These are phyloP conservation scores for Huntiella omanensis DNA, from an alignment of 2,329 filamentous ascomycete genomes.

Conservation along the genomic window DNA sequence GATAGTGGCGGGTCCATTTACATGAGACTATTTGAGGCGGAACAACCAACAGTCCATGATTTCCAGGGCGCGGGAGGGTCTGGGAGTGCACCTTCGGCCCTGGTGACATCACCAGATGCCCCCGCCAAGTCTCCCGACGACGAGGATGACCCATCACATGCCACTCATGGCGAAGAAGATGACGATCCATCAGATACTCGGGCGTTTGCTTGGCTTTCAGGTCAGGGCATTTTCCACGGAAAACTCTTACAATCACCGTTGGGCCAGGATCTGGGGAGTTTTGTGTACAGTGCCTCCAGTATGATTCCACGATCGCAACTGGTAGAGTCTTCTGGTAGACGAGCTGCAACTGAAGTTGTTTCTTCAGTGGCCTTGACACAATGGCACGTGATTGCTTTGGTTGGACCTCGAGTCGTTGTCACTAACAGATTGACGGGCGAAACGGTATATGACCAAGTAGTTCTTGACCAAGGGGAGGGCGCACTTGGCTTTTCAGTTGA, in stretches of 20 bases:
- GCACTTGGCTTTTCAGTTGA: slow-evolving; percentile 76
- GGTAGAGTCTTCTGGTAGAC: slow-evolving; percentile 46
- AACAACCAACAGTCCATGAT: slow-evolving; percentile 62
- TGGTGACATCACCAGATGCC: slow-evolving; percentile 61
- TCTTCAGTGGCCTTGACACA: slow-evolving; percentile 72
- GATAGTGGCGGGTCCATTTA: slow-evolving; percentile 78
- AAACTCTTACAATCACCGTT: slow-evolving; percentile 45
- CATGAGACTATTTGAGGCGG: slow-evolving; percentile 69
- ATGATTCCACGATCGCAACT: slow-evolving; percentile 59
- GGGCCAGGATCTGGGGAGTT: slow-evolving; percentile 45
- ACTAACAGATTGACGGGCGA: slow-evolving; percentile 74
- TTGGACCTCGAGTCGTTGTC: slow-evolving; percentile 67
- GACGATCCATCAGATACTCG: slow-evolving; percentile 31
- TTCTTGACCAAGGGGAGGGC: slow-evolving; percentile 62
- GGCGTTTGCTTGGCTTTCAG: slow-evolving; percentile 77
- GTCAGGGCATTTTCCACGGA: slow-evolving; percentile 78
- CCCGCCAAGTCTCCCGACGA: slow-evolving; percentile 36
- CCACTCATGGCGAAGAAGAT: slow-evolving; percentile 14
- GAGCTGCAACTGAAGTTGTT: slow-evolving; percentile 50
- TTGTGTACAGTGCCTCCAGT: slow-evolving; percentile 62
- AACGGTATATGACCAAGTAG: slow-evolving; percentile 70
- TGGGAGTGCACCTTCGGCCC: slow-evolving; percentile 38
- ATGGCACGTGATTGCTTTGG: slow-evolving; percentile 75
- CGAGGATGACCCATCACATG: slow-evolving; percentile 25
- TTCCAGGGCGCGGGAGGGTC: slow-evolving; percentile 18